phyloP scores from a whole-genome alignment of 2,329 filamentous ascomycete genomes.

The Domatiomyces globalis region DNA sequence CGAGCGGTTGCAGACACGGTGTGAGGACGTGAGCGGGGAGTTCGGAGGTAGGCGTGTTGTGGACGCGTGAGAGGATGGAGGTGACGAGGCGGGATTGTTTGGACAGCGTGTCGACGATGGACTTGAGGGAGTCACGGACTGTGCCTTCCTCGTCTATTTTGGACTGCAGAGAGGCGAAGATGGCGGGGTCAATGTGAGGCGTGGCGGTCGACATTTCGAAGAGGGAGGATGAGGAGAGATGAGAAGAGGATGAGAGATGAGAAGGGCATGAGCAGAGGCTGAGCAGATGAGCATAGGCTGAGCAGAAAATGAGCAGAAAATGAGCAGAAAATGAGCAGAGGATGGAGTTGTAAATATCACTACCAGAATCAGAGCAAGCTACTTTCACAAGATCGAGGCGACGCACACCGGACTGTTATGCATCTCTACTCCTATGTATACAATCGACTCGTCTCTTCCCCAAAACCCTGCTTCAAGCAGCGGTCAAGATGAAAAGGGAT shows the following conservation, averaged over 20 bases:
- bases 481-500: constrained; percentile 47
- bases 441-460: constrained; percentile 36
- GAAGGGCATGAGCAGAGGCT: not conserved
- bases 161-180: constrained; percentile 75
- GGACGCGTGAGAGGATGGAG: constrained; percentile 72
- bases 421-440: not conserved
- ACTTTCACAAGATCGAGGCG: too few species aligned
- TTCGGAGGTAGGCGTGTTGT: constrained; percentile 59
- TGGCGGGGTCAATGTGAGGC: constrained; percentile 59
- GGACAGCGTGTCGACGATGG: constrained; percentile 69
- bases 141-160: constrained; percentile 79
- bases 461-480: constrained; percentile 40
- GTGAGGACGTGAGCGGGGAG: constrained; percentile 55
- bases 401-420: too few species aligned
- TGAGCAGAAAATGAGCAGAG: not conserved
- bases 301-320: not conserved
- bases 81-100: constrained; percentile 66
- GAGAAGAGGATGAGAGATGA: not conserved
- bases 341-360: not conserved
- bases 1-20: constrained; percentile 55
- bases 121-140: constrained; percentile 68
- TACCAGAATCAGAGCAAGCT: not conserved
- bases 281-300: not conserved
- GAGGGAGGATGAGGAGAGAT: not conserved
- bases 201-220: constrained; percentile 12